A percentile compares a stretch with the other conserved stretches of the same genome.
Conservation (phyloP, 2,329 filamentous ascomycete genomes). For the Penicillium psychrosexuale region DNA sequence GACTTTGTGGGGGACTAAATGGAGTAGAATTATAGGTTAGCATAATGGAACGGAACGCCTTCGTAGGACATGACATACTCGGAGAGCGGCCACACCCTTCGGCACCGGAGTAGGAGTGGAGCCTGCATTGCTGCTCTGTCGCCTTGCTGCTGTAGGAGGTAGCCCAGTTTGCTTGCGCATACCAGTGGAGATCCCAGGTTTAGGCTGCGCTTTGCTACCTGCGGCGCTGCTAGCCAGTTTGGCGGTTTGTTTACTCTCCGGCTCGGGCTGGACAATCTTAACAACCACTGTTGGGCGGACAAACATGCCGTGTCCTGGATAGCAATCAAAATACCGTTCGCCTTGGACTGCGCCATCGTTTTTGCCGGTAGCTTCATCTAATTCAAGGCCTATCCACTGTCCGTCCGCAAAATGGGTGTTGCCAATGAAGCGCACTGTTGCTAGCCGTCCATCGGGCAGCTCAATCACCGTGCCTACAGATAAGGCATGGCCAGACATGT, state of each 20-base stretch:
- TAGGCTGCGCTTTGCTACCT: constrained; percentile 19
- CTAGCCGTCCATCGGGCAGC: constrained; percentile 73
- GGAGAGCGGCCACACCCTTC: constrained; percentile 44
- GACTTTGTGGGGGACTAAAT: constrained; percentile 72
- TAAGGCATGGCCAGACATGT: constrained; percentile 30
- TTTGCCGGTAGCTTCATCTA: constrained; percentile 78
- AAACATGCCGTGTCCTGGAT: constrained; percentile 74
- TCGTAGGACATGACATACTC: constrained; percentile 29
- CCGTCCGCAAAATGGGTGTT: constrained; percentile 74
- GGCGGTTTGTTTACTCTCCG: constrained; percentile 39
- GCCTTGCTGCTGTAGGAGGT: constrained; percentile 57
- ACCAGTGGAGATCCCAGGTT: constrained; percentile 20
- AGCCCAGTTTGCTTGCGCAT: constrained; percentile 45
- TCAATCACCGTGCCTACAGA: constrained; percentile 69
- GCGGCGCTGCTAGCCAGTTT: constrained; percentile 32
- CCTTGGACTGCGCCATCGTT: constrained; percentile 92
- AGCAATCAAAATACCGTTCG: constrained; percentile 82
- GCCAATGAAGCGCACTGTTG: constrained; percentile 76
- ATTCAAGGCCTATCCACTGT: constrained; percentile 85
- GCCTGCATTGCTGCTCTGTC: constrained; percentile 64
- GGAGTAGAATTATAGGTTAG: constrained; percentile 17
- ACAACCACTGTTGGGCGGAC: constrained; percentile 69
- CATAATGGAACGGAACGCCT: constrained; percentile 1
- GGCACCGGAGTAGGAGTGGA: constrained; percentile 69
- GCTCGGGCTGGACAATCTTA: constrained; percentile 43